Conservation (phyloP, 179 eudicot genomes). For the Silene noctiflora region DNA sequence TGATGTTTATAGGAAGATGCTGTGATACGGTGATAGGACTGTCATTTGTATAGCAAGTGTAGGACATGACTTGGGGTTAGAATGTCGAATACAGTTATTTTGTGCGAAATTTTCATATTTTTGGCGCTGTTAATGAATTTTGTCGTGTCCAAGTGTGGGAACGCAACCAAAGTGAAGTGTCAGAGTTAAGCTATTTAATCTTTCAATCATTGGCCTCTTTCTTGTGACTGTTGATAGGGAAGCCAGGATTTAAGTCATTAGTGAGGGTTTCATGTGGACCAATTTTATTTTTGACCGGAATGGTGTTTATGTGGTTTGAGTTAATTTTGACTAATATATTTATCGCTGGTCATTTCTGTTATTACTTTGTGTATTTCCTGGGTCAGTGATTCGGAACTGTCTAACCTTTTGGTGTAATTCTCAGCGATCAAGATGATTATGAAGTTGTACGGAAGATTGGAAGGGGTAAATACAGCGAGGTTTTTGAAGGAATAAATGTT, state of each 20-base stretch:
- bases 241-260: not conserved
- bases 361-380: constrained; percentile 7
- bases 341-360: constrained; percentile 5
- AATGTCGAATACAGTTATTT: not conserved
- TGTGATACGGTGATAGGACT: not conserved
- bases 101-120: not conserved
- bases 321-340: not conserved
- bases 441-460: constrained; percentile 94
- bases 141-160: not conserved
- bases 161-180: not conserved
- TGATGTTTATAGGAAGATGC: constrained; percentile 2
- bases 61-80: not conserved
- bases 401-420: constrained; percentile 23
- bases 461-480: constrained; percentile 94
- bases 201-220: not conserved
- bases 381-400: constrained; percentile 11
- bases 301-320: constrained; percentile 7
- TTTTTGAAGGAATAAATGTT: constrained; percentile 83
- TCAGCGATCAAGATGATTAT: constrained; percentile 88
- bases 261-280: constrained; percentile 4
- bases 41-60: not conserved
- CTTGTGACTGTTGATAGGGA: not conserved
- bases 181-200: not conserved
- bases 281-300: not conserved
- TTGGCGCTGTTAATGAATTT: not conserved